Evolutionary conservation across 1,284 basidiomycete species (phyloP), one percentile per base, ranked within the genome.

Genomic region (Volvariella volvacea): DNA sequence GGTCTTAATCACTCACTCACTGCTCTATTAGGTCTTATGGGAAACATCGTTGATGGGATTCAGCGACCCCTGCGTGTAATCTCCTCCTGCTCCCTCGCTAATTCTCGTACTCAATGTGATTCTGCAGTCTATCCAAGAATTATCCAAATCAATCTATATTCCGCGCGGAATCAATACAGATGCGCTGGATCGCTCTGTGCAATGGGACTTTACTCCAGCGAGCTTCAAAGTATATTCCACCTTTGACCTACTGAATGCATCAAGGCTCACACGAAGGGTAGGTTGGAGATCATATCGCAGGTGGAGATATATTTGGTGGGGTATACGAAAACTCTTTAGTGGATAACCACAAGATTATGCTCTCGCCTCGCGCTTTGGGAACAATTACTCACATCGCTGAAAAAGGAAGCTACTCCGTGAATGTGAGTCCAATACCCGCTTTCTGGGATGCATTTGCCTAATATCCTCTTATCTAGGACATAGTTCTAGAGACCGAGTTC

Each of bases 311-410:
- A 55, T 99, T 93, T 55, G 95, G 96, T 51, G 73, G 76, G 46
- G 94, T 99, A 15, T 97, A 90, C 62, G 95, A 99, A 68, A 99
- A 99, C 70, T 95, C 96, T 19, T 76, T 99, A 12, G 83, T 99
- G 50, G 78, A 92, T 65, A 88, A 93, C 63, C 95, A 99, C 73
- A 97, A 96, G 73, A 89, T 98, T 61, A 94, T 98, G 89, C 75
- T 99, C 41, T 77, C 86, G 25, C 95, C 95, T 8, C 84, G 93
- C 39, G 92, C 92, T 14, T 83, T 96, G 63, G 95, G 95, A 52
- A 97, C 94, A 4, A 88, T 99, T 62, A 96, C 92, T 15, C 75
- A 86, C 58, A 85, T 99, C 46, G 93, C 91, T 34, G 93, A 95
- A 66, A 93, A 92, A 70, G 95, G 95, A 54, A 86, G 85, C 56